A percentile compares a stretch with the other conserved stretches of the same genome.
Conservation (phyloP, 805 yeast species). For the Lipomyces starkeyi region DNA sequence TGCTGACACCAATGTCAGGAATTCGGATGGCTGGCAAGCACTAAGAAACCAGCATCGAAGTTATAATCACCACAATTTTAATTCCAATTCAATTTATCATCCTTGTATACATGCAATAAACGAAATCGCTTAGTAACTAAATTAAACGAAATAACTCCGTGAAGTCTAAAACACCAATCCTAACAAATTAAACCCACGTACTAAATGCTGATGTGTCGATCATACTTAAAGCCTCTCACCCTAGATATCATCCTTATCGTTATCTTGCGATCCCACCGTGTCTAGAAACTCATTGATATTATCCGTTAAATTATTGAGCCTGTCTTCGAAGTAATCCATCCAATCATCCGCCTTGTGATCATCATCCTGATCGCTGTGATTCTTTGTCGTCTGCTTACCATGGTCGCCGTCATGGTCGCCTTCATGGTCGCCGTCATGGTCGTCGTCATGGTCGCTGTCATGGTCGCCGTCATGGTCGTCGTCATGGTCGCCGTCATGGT, state of each 20-base stretch:
- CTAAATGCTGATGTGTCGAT: not conserved
- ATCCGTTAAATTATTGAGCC: slow-evolving; percentile 21
- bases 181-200: not conserved
- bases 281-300: slow-evolving; percentile 29
- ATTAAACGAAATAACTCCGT: not conserved
- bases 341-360: slow-evolving; percentile 11
- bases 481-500: not conserved
- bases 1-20: slow-evolving; percentile 34
- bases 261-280: slow-evolving; percentile 9
- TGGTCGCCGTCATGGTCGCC: not conserved
- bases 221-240: not conserved
- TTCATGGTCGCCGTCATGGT: not conserved
- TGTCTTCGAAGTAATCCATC: slow-evolving; percentile 14
- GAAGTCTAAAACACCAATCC: not conserved
- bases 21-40: slow-evolving; percentile 73
- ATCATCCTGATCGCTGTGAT: slow-evolving; percentile 10
- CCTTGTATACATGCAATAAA: slow-evolving; percentile 1
- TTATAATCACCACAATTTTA: slow-evolving; percentile 28
- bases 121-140: not conserved
- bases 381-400: not conserved
- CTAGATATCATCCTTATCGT: slow-evolving; percentile 9
- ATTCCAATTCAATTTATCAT: not conserved
- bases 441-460: too few species aligned
- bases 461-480: not conserved
- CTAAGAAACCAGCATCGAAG: slow-evolving; percentile 43